Conservation (phyloP, 2,329 filamentous ascomycete genomes). For the Colletotrichum musicola region DNA sequence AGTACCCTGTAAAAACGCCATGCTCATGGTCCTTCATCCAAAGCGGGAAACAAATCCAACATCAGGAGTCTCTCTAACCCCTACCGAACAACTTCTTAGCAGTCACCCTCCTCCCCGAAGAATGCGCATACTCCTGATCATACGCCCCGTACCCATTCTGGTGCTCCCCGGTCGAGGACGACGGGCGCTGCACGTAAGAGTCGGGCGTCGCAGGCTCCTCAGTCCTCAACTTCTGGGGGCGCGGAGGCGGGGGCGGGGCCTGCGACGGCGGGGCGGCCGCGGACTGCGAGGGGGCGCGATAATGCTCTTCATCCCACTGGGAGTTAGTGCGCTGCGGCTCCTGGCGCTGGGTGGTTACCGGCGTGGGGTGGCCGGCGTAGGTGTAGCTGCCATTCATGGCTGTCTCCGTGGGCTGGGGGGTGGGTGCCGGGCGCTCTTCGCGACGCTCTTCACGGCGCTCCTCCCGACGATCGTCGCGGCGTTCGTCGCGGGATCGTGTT, state of each 20-base stretch:
- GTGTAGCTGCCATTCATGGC: constrained; percentile 30
- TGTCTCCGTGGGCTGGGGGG: constrained; percentile 2
- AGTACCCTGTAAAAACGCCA: neutral
- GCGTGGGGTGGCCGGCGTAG: constrained; percentile 10
- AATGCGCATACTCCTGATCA: constrained; percentile 21
- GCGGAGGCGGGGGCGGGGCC: constrained; percentile 48
- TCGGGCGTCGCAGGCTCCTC: constrained; percentile 38
- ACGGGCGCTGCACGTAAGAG: constrained; percentile 16
- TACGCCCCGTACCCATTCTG: constrained; percentile 34
- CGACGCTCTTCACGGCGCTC: neutral
- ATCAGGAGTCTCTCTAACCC: neutral
- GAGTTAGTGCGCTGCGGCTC: constrained; percentile 32
- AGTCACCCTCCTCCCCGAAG: constrained; percentile 29
- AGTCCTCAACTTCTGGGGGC: constrained; percentile 49
- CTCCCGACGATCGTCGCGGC: neutral
- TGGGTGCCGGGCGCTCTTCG: constrained; percentile 2
- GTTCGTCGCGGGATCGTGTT: constrained; percentile 29
- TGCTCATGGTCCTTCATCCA: neutral
- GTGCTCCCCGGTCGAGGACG: constrained; percentile 18
- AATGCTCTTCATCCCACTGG: constrained; percentile 42
- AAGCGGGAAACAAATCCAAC: neutral
- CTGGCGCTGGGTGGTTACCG: constrained; percentile 21
- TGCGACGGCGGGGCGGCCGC: constrained; percentile 19
- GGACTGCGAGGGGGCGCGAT: constrained; percentile 39
- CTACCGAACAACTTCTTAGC: constrained; percentile 41